phyloP scores from a whole-genome alignment of 768 basidiomycete genomes.

The Boletus subparvulus region DNA sequence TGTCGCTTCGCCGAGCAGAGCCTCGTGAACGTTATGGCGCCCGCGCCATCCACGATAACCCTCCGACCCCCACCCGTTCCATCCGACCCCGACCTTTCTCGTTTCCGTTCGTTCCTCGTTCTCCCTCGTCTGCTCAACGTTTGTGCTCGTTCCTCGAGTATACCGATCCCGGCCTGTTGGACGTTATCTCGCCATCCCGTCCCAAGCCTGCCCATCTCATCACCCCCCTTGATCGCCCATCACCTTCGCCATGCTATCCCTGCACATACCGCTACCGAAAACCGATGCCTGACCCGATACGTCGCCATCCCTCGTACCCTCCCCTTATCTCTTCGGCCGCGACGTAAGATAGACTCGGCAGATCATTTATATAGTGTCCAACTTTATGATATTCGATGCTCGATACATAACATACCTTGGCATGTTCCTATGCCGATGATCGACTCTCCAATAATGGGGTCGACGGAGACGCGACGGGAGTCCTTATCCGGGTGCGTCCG shows the following conservation, averaged over 20 bases:
- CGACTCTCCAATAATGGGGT: slow-evolving; percentile 3
- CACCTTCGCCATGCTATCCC: background rate
- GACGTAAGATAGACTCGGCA: background rate
- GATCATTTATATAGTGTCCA: background rate
- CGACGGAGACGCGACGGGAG: slow-evolving; percentile 14
- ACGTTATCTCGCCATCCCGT: slow-evolving; percentile 4
- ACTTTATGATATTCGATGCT: background rate
- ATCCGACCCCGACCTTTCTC: background rate
- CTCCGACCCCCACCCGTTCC: background rate
- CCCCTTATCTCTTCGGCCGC: background rate
- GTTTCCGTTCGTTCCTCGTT: background rate
- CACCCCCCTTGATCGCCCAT: slow-evolving; percentile 3
- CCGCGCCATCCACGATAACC: background rate
- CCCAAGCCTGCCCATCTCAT: background rate
- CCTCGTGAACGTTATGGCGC: background rate
- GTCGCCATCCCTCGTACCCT: background rate
- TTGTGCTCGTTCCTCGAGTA: no score
- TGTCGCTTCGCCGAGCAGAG: background rate
- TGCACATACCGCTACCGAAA: background rate
- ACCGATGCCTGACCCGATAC: background rate
- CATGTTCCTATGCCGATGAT: background rate
- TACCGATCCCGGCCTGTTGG: background rate
- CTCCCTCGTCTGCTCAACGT: background rate
- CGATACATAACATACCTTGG: no score
- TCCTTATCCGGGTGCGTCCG: background rate